Conservation (phyloP, 73 alveolate species). For the Paramecium pentaurelia region DNA sequence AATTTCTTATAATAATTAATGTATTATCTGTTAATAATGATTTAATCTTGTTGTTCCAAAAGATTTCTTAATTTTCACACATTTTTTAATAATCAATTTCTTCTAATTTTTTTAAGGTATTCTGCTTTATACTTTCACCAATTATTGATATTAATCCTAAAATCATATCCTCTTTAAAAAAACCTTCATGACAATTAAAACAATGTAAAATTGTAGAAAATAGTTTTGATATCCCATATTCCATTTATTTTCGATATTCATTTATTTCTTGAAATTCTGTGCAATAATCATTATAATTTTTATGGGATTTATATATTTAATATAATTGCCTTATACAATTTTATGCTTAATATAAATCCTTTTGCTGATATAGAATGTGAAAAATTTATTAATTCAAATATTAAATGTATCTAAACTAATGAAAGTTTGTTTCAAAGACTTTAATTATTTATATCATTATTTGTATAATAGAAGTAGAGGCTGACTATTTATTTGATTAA, state of each 20-base stretch:
- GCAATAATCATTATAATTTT: too few species aligned
- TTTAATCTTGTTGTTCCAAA: neutral
- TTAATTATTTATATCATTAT: neutral
- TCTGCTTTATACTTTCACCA: neutral
- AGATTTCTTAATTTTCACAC: neutral
- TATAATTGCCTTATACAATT: too few species aligned
- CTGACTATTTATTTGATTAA: neutral
- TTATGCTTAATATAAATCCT: neutral
- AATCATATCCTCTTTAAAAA: neutral
- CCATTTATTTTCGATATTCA: too few species aligned
- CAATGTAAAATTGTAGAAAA: too few species aligned
- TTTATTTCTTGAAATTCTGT: too few species aligned
- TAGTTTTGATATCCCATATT: too few species aligned
- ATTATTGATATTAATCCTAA: neutral
- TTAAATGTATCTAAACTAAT: too few species aligned
- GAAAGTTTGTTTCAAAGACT: neutral
- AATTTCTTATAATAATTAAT: neutral
- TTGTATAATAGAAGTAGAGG: neutral
- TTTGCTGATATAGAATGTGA: neutral
- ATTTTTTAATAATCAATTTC: neutral
- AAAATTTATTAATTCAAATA: too few species aligned
- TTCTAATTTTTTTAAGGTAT: neutral
- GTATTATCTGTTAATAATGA: neutral
- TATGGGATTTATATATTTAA: too few species aligned
- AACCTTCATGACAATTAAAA: neutral